Base-by-base conservation (phyloP, 352 stramenopile species). In the Globisporangium sylvaticum region DNA sequence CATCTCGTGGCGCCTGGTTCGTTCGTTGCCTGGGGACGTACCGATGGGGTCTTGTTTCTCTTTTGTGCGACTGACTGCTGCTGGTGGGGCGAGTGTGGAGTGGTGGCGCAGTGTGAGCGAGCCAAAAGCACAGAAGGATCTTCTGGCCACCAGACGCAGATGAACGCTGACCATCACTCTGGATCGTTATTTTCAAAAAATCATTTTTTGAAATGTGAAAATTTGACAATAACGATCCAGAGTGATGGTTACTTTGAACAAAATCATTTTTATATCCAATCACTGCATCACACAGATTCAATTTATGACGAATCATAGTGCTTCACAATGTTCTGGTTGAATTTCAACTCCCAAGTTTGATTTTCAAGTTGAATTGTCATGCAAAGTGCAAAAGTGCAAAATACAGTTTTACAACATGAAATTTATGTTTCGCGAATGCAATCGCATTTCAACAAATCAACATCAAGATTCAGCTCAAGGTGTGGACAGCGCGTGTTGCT, bases 61-160 rank as follows among this genome's bases (percentile, higher is more conserved):
- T 42, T 58, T 58, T 50, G 42, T 18, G 27, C 53, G 53, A 58
- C 53, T 58, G 53, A 37, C 15, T 58, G 53, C 27, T 27, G 18
- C 18, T 58, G 15, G 53, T 25, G 53, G 25, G 20, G 20, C n/a
- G 52, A 12, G 14, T 24, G 12, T 7, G 25, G 25, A 25, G 25
- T 39, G 53, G 53, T 20, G 20, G 53, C 52, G 14, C 8, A 20
- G 18, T 24, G 42, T 22, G 42, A 50, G 42, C 42, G 42, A 50
- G 42, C 18, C 42, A 50, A 29, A 22, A 39, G 37, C 37, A 20
- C 37, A 44, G 53, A 58, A 58, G 15, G 53, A 58, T 58, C 27
- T 58, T 58, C 53, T 58, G 53, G 53, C 53, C 53, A 58, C 53
- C 15, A 58, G 22, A 58, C 27, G 53, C 18, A n/a, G 15, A 50